These are phyloP conservation scores for Penicillium lividum DNA, from an alignment of 495 filamentous ascomycete genomes.

Conservation along the genomic window DNA sequence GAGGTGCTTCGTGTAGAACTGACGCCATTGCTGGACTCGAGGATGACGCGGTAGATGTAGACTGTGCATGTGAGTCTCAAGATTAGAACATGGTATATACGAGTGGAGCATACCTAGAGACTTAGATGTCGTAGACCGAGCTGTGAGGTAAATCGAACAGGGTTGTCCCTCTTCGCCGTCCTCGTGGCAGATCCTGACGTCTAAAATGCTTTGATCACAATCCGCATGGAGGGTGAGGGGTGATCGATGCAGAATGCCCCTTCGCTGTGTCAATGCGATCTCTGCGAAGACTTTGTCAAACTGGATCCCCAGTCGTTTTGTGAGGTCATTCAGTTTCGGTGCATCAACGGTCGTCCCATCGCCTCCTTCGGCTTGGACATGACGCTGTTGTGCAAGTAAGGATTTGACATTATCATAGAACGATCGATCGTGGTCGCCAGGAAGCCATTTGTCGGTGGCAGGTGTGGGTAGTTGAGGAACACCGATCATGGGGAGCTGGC, in stretches of 20 bases:
- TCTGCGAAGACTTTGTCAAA: constrained; percentile 57
- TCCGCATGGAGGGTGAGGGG: constrained; percentile 46
- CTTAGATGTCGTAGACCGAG: constrained; percentile 33
- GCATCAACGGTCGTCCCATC: constrained; percentile 32
- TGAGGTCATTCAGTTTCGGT: constrained; percentile 56
- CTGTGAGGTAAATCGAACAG: constrained; percentile 41
- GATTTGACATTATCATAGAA: constrained; percentile 52
- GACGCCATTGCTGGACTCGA: constrained; percentile 55
- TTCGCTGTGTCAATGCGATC: constrained; percentile 58
- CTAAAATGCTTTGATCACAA: constrained; percentile 39
- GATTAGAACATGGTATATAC: neutral
- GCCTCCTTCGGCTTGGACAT: constrained; percentile 23
- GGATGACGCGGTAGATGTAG: constrained; percentile 48
- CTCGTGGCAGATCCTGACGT: constrained; percentile 42
- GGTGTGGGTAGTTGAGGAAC: constrained; percentile 27
- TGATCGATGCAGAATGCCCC: constrained; percentile 55
- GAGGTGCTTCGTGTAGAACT: constrained; percentile 51
- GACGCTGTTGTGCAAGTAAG: constrained; percentile 35
- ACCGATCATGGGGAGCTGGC: constrained; percentile 45
- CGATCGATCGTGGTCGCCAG: constrained; percentile 42
- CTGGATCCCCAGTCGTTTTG: constrained; percentile 50
- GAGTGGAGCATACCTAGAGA: constrained; percentile 33
- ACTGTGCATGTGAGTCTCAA: constrained; percentile 33
- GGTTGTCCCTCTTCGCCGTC: constrained; percentile 24
- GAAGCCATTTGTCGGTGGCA: constrained; percentile 37